Percentiles rank a stretch among this genome's conserved stretches.
Conservation (phyloP, 371 early-diverging fungal genomes). For the Batrachochytrium dendrobatidis region DNA sequence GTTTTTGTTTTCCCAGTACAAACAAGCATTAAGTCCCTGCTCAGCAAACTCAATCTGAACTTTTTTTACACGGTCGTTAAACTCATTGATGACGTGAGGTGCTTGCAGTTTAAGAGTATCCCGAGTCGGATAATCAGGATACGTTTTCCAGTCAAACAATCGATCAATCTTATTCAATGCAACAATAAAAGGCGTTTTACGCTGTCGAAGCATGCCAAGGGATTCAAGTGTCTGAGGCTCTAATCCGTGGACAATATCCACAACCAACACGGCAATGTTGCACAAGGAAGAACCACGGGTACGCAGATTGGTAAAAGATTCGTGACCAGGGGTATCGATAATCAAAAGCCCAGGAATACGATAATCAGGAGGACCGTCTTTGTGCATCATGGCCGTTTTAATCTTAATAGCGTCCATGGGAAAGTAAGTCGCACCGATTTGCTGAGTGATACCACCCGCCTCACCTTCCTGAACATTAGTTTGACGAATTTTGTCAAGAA, state of each 20-base stretch:
- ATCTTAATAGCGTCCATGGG: constrained; percentile 88
- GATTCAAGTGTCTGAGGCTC: constrained; percentile 99
- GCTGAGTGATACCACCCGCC: constrained; percentile 99
- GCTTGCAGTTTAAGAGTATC: constrained; percentile 77
- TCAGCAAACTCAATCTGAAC: constrained; percentile 92
- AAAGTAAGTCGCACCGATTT: constrained; percentile 99
- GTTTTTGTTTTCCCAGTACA: constrained; percentile 97
- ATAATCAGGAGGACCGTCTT: constrained; percentile 26
- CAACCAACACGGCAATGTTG: constrained; percentile 99
- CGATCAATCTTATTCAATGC: constrained; percentile 99
- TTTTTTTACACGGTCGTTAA: constrained; percentile 74
- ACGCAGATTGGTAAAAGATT: constrained; percentile 98
- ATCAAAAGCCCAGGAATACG: constrained; percentile 97
- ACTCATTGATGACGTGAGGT: constrained; percentile 75
- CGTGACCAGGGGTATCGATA: constrained; percentile 99
- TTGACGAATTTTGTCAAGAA: constrained; percentile 99
- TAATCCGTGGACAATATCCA: constrained; percentile 99
- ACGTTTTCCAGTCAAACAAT: constrained; percentile 92
- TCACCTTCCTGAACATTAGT: constrained; percentile 99
- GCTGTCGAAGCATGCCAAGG: constrained; percentile 83
- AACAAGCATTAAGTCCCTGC: constrained; percentile 92
- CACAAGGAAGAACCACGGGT: constrained; percentile 98
- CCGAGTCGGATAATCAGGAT: constrained; percentile 74
- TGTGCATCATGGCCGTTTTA: constrained; percentile 75
- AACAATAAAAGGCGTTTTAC: constrained; percentile 99